Evolutionary conservation across 2,329 filamentous ascomycete genomes (phyloP).

Genomic region (Sclerotiophoma versabilis): DNA sequence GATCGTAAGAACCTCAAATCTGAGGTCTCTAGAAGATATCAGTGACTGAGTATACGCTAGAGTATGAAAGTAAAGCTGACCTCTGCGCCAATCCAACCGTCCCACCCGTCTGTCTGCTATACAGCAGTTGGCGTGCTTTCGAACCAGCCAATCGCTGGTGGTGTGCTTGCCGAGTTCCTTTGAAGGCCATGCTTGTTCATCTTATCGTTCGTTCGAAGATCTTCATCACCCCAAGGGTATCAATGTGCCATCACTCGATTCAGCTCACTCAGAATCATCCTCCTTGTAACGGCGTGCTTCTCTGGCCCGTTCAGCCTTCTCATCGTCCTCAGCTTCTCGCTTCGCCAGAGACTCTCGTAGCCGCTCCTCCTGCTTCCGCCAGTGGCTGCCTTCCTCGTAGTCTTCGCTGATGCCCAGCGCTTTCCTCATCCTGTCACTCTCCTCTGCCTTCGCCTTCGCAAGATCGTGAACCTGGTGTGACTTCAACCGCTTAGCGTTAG

Average conservation of each 20-base stretch:
- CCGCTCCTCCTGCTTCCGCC: conserved; percentile 82
- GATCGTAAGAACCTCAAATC: not conserved
- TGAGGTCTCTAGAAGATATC: not conserved
- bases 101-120: not conserved
- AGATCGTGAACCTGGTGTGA: conserved; percentile 95
- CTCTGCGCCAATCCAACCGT: not conserved
- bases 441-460: conserved; percentile 93
- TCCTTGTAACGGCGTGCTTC: conserved; percentile 35
- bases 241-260: not conserved
- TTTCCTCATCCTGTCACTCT: conserved; percentile 85
- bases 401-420: conserved; percentile 87
- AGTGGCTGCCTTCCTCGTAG: conserved; percentile 86
- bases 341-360: conserved; percentile 54
- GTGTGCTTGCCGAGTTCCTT: too few species aligned
- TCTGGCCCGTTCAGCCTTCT: conserved; percentile 31
- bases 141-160: not conserved
- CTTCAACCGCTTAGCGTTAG: conserved; percentile 71
- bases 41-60: not conserved
- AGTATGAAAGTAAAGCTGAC: not conserved
- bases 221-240: not conserved
- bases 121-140: not conserved
- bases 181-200: too few species aligned
- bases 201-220: not conserved
- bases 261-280: conserved; percentile 39
- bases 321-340: conserved; percentile 48